Conservation (phyloP, 805 yeast genomes). For the Scheffersomyces coipomensis region DNA sequence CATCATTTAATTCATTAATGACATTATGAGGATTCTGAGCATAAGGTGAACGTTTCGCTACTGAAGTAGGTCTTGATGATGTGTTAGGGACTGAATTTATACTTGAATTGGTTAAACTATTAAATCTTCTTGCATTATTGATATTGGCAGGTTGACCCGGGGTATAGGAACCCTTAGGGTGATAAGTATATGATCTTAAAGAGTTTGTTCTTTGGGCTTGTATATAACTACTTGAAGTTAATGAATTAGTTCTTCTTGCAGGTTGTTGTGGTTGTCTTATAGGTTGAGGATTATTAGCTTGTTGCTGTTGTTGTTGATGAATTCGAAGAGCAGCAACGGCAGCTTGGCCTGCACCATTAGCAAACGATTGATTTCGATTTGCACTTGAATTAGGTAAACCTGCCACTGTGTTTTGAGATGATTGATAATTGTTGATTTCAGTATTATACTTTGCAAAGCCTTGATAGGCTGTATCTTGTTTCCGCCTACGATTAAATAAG, state of each 20-base stretch:
- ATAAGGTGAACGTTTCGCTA: neutral
- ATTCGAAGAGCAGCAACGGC: conserved; percentile 39
- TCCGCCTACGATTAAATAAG: conserved; percentile 3
- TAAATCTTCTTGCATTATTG: conserved; percentile 13
- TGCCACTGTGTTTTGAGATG: conserved; percentile 9
- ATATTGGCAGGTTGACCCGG: conserved; percentile 23
- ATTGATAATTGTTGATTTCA: conserved; percentile 20
- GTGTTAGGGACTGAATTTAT: conserved; percentile 1
- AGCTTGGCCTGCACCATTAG: conserved; percentile 38
- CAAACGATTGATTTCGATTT: conserved; percentile 20
- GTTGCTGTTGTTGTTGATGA: conserved; percentile 21
- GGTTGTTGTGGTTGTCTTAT: conserved; percentile 3
- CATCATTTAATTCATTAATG: conserved; percentile 10
- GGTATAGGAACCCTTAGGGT: conserved; percentile 38
- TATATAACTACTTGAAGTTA: conserved; percentile 16
- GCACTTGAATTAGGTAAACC: conserved; percentile 19
- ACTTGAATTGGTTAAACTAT: conserved; percentile 13
- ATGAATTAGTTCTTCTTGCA: conserved; percentile 19
- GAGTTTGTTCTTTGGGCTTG: conserved; percentile 26
- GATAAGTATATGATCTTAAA: conserved; percentile 33
- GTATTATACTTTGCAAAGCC: conserved; percentile 34
- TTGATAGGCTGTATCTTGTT: conserved; percentile 21
- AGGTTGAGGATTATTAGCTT: conserved; percentile 1
- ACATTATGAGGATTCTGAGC: no score
- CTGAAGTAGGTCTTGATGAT: neutral